phyloP scores from a whole-genome alignment of 805 yeast genomes.

The Barnettozyma botsteinii region DNA sequence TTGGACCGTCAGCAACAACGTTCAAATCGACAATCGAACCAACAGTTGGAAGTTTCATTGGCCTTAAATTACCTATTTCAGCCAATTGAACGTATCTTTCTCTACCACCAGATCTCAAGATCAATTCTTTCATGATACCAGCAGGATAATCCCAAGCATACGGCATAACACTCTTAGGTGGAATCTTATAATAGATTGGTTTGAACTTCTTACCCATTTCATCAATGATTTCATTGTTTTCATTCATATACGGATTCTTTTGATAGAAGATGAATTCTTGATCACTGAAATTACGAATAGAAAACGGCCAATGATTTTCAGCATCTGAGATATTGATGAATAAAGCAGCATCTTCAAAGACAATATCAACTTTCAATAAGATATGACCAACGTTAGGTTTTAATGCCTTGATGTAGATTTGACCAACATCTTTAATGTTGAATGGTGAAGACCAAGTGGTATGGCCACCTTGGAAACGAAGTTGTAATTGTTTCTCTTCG shows the following conservation, averaged over 20 bases:
- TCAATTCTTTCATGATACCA: slow-evolving; percentile 74
- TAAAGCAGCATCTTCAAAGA: slow-evolving; percentile 76
- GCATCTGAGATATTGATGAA: slow-evolving; percentile 73
- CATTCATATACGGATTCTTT: slow-evolving; percentile 64
- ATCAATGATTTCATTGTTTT: slow-evolving; percentile 54
- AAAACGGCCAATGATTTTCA: slow-evolving; percentile 82
- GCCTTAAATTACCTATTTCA: slow-evolving; percentile 87
- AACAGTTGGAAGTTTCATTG: slow-evolving; percentile 64
- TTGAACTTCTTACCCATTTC: slow-evolving; percentile 51
- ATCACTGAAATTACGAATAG: slow-evolving; percentile 85
- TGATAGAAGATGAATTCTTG: slow-evolving; percentile 84
- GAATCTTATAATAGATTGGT: slow-evolving; percentile 76
- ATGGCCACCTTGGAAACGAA: slow-evolving; percentile 51
- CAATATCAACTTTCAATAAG: slow-evolving; percentile 63
- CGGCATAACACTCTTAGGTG: slow-evolving; percentile 92
- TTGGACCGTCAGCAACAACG: slow-evolving; percentile 95
- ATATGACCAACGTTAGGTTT: slow-evolving; percentile 62
- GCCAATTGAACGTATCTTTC: slow-evolving; percentile 81
- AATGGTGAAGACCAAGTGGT: slow-evolving; percentile 87
- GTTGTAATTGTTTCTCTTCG: slow-evolving; percentile 51
- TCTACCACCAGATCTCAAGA: slow-evolving; percentile 63
- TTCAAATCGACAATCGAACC: slow-evolving; percentile 70
- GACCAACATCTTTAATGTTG: slow-evolving; percentile 77
- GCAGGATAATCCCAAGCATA: slow-evolving; percentile 98
- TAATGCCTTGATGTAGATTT: slow-evolving; percentile 63